These are phyloP conservation scores for Hondaea fermentalgiana DNA, from an alignment of 108 stramenopile species.

Conservation along the genomic window DNA sequence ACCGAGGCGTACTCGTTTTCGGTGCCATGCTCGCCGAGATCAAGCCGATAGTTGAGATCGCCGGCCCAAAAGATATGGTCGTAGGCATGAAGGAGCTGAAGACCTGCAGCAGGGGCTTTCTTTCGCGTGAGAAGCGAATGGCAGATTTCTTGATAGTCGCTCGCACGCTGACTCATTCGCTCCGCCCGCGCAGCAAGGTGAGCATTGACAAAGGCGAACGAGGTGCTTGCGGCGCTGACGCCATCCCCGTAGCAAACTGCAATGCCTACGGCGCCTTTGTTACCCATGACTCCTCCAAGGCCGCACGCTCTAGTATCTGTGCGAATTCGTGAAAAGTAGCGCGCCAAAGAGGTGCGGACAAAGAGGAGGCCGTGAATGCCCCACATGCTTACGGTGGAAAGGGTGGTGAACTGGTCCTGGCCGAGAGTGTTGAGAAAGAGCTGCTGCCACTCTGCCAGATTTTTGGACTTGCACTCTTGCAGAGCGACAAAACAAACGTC, in stretches of 20 bases:
- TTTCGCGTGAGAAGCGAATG: neutral
- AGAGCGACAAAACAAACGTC: conserved; percentile 42
- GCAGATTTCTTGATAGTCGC: conserved; percentile 27
- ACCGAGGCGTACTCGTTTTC: conserved; percentile 22
- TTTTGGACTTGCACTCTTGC: conserved; percentile 29
- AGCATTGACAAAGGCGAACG: conserved; percentile 43
- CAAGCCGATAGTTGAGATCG: conserved; percentile 34
- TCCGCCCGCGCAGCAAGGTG: conserved; percentile 50
- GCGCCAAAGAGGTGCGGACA: neutral
- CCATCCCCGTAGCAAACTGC: conserved; percentile 29
- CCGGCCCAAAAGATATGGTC: conserved; percentile 35
- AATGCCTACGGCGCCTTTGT: conserved; percentile 52
- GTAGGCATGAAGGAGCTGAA: conserved; percentile 9
- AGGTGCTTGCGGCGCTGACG: conserved; percentile 17
- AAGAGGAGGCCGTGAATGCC: conserved; percentile 15
- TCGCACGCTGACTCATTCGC: neutral
- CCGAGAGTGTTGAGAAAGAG: neutral
- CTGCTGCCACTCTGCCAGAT: neutral
- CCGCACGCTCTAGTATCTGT: conserved; percentile 31
- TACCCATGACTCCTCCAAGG: conserved; percentile 50
- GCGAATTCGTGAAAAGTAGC: neutral
- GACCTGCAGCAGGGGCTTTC: neutral
- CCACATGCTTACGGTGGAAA: neutral
- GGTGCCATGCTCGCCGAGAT: conserved; percentile 21
- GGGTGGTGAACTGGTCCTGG: neutral